Percentiles rank a stretch among this genome's conserved stretches.
These are phyloP conservation scores for Rhizopus arrhizus DNA, from an alignment of 371 early-diverging fungal species.

Conservation along the genomic window DNA sequence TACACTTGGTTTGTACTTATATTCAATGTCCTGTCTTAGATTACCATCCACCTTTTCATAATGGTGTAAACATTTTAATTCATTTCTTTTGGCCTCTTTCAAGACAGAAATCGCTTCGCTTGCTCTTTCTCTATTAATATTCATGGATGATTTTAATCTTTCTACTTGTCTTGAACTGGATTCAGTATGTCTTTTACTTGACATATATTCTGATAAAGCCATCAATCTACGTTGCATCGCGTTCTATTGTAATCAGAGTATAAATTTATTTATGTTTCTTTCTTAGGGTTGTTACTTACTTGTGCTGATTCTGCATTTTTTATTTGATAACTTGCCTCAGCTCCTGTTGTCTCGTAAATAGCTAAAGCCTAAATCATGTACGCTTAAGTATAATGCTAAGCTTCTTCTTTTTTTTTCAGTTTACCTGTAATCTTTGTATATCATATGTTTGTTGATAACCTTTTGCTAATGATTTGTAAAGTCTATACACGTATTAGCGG, in stretches of 20 bases:
- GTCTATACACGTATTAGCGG: constrained; percentile 1
- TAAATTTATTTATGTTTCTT: neutral
- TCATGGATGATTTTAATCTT: constrained; percentile 44
- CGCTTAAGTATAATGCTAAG: neutral
- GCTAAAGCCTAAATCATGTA: constrained; percentile 20
- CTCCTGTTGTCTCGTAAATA: constrained; percentile 33
- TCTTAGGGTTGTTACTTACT: constrained; percentile 17
- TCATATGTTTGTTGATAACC: constrained; percentile 34
- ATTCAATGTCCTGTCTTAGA: constrained; percentile 37
- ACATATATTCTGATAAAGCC: constrained; percentile 36
- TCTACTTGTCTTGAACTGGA: constrained; percentile 39
- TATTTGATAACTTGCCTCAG: constrained; percentile 37
- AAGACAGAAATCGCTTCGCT: constrained; percentile 43
- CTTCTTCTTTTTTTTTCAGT: neutral
- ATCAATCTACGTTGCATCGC: constrained; percentile 37
- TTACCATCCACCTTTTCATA: constrained; percentile 41
- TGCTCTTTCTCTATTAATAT: constrained; percentile 41
- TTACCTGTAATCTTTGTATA: constrained; percentile 38
- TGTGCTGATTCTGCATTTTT: constrained; percentile 36
- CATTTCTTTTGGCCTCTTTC: constrained; percentile 37
- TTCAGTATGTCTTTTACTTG: constrained; percentile 38
- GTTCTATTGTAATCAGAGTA: constrained; percentile 11
- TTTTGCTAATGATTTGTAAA: constrained; percentile 39
- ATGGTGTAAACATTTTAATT: constrained; percentile 25
- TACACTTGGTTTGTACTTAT: constrained; percentile 28